Conservation (phyloP, 1,284 basidiomycete genomes). For the Malassezia cuniculi region DNA sequence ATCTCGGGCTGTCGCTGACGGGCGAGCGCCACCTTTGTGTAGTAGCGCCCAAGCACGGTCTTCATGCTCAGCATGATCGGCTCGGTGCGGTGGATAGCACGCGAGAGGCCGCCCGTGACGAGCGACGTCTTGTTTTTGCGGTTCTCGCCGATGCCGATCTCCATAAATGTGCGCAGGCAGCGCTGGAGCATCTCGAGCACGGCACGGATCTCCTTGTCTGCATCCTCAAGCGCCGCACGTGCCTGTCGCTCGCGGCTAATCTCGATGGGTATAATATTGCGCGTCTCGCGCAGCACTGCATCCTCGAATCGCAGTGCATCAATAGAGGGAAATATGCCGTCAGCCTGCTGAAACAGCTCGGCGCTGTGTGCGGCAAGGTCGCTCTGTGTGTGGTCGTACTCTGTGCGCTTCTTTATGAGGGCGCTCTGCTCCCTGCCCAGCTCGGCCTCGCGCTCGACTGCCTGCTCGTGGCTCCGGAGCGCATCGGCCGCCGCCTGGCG, state of each 20-base stretch:
- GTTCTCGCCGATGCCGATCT: slow-evolving; percentile 24
- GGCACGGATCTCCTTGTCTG: slow-evolving; percentile 11
- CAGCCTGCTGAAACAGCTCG: slow-evolving; percentile 15
- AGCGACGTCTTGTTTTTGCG: slow-evolving; percentile 22
- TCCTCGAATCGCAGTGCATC: slow-evolving; percentile 20
- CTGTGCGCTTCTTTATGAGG: slow-evolving; percentile 14
- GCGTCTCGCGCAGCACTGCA: slow-evolving; percentile 16
- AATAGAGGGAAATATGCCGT: slow-evolving; percentile 16
- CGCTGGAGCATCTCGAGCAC: slow-evolving; percentile 19
- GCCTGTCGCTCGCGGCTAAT: slow-evolving; percentile 23
- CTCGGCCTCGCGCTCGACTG: slow-evolving; percentile 5
- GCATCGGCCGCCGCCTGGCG: not conserved
- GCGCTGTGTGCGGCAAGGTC: slow-evolving; percentile 1
- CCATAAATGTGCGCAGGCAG: too few species aligned
- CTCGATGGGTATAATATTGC: slow-evolving; percentile 20
- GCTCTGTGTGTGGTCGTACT: not conserved
- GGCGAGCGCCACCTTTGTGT: slow-evolving; percentile 24
- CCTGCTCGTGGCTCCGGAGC: slow-evolving; percentile 4
- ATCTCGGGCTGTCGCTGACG: slow-evolving; percentile 26
- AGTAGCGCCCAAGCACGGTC: slow-evolving; percentile 24
- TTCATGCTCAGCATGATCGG: slow-evolving; percentile 24
- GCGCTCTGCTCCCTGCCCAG: slow-evolving; percentile 14
- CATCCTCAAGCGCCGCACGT: slow-evolving; percentile 17
- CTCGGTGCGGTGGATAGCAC: slow-evolving; percentile 15
- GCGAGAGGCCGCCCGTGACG: slow-evolving; percentile 10